phyloP scores from a whole-genome alignment of 1,139 yeast genomes.

The Saccharomyces uvarum region DNA sequence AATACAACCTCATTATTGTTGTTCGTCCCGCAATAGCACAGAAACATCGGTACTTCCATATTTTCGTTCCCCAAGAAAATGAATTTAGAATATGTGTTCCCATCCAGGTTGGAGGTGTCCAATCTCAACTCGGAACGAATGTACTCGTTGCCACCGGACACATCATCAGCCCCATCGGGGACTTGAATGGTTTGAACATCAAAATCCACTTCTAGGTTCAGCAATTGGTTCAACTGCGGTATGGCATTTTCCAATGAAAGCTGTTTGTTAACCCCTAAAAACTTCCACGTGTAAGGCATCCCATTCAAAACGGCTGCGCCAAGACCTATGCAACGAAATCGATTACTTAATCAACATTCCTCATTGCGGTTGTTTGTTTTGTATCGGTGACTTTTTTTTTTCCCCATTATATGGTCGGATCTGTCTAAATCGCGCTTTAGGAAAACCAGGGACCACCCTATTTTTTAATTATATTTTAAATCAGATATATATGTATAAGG shows the following conservation, averaged over 20 bases:
- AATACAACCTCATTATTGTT: background rate
- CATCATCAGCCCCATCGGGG: background rate
- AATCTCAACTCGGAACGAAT: background rate
- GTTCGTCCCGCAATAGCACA: background rate
- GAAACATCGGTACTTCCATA: background rate
- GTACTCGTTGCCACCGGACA: background rate
- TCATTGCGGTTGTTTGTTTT: background rate
- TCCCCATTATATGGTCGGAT: background rate
- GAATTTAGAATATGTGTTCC: background rate
- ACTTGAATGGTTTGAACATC: background rate
- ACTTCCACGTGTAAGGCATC: background rate
- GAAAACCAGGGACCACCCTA: background rate
- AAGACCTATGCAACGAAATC: background rate
- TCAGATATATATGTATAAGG: background rate
- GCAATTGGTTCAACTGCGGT: background rate
- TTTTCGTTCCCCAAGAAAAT: background rate
- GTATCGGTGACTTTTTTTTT: background rate
- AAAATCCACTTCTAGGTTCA: background rate
- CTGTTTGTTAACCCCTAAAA: background rate
- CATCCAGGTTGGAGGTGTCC: background rate
- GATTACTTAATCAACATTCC: background rate
- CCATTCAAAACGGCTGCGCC: background rate
- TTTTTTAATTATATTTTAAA: background rate
- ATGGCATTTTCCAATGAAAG: background rate
- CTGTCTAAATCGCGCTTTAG: background rate